Evolutionary conservation across 805 yeast species (phyloP).

Genomic region (Saccharomyces jurei): DNA sequence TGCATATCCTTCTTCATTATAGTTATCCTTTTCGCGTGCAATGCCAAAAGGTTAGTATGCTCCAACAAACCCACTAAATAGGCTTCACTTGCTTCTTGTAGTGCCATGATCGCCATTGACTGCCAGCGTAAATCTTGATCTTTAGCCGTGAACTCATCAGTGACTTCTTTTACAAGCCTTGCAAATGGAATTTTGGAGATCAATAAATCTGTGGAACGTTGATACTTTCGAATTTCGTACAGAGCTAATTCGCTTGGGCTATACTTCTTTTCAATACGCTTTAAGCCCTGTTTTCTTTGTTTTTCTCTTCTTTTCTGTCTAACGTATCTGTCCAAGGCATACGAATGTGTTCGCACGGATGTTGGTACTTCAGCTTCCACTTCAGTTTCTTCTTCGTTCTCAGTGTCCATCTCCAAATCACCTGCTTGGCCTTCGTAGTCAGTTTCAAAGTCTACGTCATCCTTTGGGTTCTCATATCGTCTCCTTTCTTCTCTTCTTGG

Average conservation of each 20-base stretch:
- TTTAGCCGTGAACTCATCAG: constrained; percentile 40
- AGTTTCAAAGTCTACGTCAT: not conserved
- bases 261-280: constrained; percentile 41
- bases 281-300: constrained; percentile 11
- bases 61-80: constrained; percentile 64
- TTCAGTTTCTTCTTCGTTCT: constrained; percentile 1
- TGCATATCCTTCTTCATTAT: constrained; percentile 80
- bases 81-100: constrained; percentile 79
- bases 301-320: not conserved
- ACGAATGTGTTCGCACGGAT: not conserved
- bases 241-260: constrained; percentile 62
- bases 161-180: constrained; percentile 64
- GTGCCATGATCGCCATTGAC: constrained; percentile 63
- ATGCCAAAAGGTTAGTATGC: constrained; percentile 69
- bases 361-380: not conserved
- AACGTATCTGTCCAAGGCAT: not conserved
- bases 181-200: constrained; percentile 73
- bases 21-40: constrained; percentile 77
- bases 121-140: constrained; percentile 68
- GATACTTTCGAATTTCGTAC: constrained; percentile 60
- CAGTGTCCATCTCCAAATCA: not conserved
- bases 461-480: constrained; percentile 10
- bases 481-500: constrained; percentile 10
- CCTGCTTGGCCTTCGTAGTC: not conserved
- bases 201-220: constrained; percentile 57